Base-by-base conservation (phyloP, 1,284 basidiomycete genomes). In the Amylostereum areolatum region DNA sequence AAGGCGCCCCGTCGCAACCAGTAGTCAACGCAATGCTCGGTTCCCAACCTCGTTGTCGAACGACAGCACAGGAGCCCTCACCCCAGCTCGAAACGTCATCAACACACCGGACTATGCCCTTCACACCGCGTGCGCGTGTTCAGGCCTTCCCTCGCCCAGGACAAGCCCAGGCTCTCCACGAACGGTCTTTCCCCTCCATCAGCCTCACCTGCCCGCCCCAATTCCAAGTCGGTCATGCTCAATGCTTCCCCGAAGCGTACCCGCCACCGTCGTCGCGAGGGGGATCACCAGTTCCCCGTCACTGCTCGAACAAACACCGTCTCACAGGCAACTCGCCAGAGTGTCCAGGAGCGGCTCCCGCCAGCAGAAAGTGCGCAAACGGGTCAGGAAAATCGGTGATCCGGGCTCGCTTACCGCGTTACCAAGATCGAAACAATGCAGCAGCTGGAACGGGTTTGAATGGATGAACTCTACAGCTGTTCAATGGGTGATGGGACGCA, bases 401-500 rank as follows among this genome's bases (percentile, higher is more conserved):
- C n/a, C n/a, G 32, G 35, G 52, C 49, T 50, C 56, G 8, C 33
- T 35, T 35, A n/a, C n/a, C n/a, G n/a, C 8, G 8, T 35, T n/a
- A 8, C 33, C 33, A 35, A 35, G 33, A 43, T 12, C 41, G 41
- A 27, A 4, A 4, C 41, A 28, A 24, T 12, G 12, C n/a, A 24
- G n/a, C 5, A 47, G 12, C 58, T 57, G 31, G 43, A 35, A 39
- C 53, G 43, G 30, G 48, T 43, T 7, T 49, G 55, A 18, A 56
- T 50, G 12, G 54, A 55, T 41, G 50, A n/a, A n/a, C n/a, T 60
- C 5, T 10, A 35, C 42, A 57, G 59, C 33, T 61, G 61, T 51
- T 63, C 61, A 8, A 48, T 62, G 30, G 67, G 67, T 65, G 70
- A 70, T 45, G 66, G 64, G 7, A 71, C 71, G 45, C 70, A 71